Evolutionary conservation across 2,329 filamentous ascomycete species (phyloP), one percentile per base, ranked within the genome.

Genomic region (Pseudogymnoascus sp.): DNA sequence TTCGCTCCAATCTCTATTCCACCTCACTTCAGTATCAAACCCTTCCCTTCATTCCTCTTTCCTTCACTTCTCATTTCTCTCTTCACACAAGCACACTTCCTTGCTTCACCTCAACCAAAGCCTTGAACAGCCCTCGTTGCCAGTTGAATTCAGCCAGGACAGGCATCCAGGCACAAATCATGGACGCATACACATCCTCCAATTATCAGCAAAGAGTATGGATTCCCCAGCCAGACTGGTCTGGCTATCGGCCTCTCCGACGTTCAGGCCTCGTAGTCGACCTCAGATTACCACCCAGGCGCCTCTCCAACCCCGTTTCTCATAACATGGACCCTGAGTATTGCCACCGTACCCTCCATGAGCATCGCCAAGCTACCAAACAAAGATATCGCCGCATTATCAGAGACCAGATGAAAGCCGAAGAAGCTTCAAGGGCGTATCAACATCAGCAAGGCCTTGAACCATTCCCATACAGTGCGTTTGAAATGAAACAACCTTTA

Each of bases 11-110:
- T 3, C 5, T 25, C 22, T 25, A 25, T 25, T 25, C 22, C 22
- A 25, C 4, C 22, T 5, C 22, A 25, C 2, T 25, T 25, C 18
- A 18, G 18, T 25, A 25, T 5, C 5, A 25, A 25, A 25, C 20
- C 12, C 6, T 14, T 35, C 57, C 36, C 16, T 63, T 63, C 62
- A 68, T 38, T 63, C 8, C 64, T 63, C 59, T 12, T 58, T 47
- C 61, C 22, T 60, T 61, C 60, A 59, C 63, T 57, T 62, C 38
- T 58, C 47, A 60, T 59, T 61, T 38, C 61, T 57, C 62, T 37
- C 39, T 62, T 63, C 60, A 63, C 38, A 41, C 41, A 33, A 59
- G 4, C 22, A 16, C 37, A 18, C 7, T 28, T 16, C n/a, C 22
- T 50, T 11, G 22, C n/a, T 50, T 30, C 22, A 30, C 22, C 43